phyloP scores from a whole-genome alignment of 225 moss, liverwort and hornwort species.

The Polytrichum formosum region DNA sequence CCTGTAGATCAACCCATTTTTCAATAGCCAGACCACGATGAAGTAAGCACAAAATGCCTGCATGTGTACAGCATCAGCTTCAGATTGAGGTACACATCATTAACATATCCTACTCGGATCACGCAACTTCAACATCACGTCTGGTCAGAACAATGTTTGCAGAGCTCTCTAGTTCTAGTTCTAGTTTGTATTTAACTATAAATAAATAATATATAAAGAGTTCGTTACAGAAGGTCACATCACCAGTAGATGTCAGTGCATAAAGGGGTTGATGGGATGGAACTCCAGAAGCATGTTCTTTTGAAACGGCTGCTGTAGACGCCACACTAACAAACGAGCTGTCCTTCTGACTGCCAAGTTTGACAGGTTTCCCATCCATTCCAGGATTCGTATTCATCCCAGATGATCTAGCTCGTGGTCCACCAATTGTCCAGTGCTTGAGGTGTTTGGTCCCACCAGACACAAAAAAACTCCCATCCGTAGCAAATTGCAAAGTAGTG shows the following conservation, averaged over 20 bases:
- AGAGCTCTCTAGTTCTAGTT: no score
- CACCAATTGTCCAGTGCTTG: slow-evolving; percentile 69
- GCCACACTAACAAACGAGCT: slow-evolving; percentile 53
- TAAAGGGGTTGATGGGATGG: slow-evolving; percentile 55
- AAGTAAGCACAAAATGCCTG: slow-evolving; percentile 69
- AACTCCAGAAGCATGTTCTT: slow-evolving; percentile 42
- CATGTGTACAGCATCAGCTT: slow-evolving; percentile 39
- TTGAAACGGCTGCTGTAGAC: slow-evolving; percentile 34
- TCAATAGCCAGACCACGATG: slow-evolving; percentile 63
- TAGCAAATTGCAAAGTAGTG: slow-evolving; percentile 53
- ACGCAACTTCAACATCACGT: no score
- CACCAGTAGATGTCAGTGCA: slow-evolving; percentile 64
- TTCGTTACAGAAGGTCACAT: not conserved
- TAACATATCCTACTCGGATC: no score
- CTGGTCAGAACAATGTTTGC: no score
- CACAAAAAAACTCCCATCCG: slow-evolving; percentile 66
- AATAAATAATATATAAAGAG: no score
- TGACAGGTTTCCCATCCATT: slow-evolving; percentile 66
- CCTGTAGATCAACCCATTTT: slow-evolving; percentile 83
- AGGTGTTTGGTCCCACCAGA: slow-evolving; percentile 72
- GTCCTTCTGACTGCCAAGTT: slow-evolving; percentile 67
- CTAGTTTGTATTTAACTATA: no score
- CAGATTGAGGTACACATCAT: slow-evolving; percentile 10
- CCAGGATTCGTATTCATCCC: slow-evolving; percentile 58
- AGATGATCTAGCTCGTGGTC: slow-evolving; percentile 55